phyloP scores from a whole-genome alignment of 2,329 filamentous ascomycete genomes.

The Monosporascus sp. region DNA sequence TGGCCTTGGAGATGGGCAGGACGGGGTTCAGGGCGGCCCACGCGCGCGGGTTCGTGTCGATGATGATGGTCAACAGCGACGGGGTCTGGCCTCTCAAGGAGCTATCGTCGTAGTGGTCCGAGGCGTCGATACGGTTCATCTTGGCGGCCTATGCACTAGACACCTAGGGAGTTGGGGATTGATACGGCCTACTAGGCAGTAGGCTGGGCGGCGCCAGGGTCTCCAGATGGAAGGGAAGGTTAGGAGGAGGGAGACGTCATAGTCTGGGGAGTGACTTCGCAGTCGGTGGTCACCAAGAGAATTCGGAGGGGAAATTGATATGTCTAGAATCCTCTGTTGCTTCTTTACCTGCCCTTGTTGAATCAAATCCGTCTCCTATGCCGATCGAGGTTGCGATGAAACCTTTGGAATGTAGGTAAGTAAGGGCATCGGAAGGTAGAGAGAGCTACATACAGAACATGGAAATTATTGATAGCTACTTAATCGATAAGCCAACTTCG shows the following conservation, averaged over 20 bases:
- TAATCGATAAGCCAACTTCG: too few relatives aligned
- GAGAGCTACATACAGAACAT: too few relatives aligned
- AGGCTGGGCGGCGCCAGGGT: too few relatives aligned
- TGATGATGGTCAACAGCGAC: constrained; percentile 81
- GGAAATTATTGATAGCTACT: too few relatives aligned
- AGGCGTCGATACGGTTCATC: constrained; percentile 54
- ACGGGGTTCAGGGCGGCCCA: constrained; percentile 74
- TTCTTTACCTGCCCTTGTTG: not conserved
- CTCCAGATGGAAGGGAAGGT: not conserved
- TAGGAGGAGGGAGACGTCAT: not conserved
- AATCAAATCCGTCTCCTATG: too few relatives aligned
- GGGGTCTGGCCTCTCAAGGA: constrained; percentile 52
- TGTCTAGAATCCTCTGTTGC: not conserved
- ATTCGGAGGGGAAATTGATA: not conserved
- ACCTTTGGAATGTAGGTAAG: too few relatives aligned
- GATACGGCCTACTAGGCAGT: too few relatives aligned
- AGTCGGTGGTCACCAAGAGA: too few relatives aligned
- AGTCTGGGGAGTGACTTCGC: not conserved
- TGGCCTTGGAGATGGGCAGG: constrained; percentile 74
- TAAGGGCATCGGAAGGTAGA: too few relatives aligned
- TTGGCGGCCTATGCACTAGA: constrained; percentile 13
- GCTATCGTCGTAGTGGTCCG: constrained; percentile 54
- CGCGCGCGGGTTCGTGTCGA: constrained; percentile 95
- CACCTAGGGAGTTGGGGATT: not conserved
- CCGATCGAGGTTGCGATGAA: too few relatives aligned